These are phyloP conservation scores for Aspergillus transmontanensis DNA, from an alignment of 2,329 filamentous ascomycete genomes.

Conservation along the genomic window DNA sequence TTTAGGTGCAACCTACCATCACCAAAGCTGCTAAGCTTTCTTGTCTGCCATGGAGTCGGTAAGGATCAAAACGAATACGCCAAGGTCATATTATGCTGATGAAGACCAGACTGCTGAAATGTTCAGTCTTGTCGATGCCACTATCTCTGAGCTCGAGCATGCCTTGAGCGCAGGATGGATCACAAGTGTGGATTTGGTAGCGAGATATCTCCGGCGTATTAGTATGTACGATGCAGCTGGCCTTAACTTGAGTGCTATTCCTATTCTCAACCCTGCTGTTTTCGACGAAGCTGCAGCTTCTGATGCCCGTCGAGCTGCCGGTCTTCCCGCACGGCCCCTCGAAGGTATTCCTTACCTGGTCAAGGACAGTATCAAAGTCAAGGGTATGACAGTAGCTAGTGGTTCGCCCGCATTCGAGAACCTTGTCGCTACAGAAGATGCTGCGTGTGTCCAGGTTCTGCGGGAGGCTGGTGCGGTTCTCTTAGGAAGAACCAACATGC, in stretches of 20 bases:
- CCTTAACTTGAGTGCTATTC: slow-evolving; percentile 50
- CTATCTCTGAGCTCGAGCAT: slow-evolving; percentile 47
- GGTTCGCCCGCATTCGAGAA: slow-evolving; percentile 59
- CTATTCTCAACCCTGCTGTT: slow-evolving; percentile 50
- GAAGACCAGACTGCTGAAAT: slow-evolving; percentile 1
- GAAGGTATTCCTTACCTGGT: slow-evolving; percentile 62
- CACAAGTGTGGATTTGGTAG: slow-evolving; percentile 50
- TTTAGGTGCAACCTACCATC: not conserved
- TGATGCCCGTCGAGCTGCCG: slow-evolving; percentile 47
- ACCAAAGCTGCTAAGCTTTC: not conserved
- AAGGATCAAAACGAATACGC: not conserved
- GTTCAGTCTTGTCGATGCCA: slow-evolving; percentile 50
- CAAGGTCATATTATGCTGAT: not conserved
- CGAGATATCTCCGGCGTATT: slow-evolving; percentile 52
- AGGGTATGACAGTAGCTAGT: slow-evolving; percentile 55
- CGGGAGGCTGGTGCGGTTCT: slow-evolving; percentile 54
- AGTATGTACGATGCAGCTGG: slow-evolving; percentile 49
- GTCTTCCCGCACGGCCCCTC: slow-evolving; percentile 41
- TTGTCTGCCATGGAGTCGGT: not conserved
- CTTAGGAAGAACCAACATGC: slow-evolving; percentile 62
- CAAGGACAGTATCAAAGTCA: slow-evolving; percentile 61
- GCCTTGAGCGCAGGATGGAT: slow-evolving; percentile 45
- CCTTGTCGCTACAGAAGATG: slow-evolving; percentile 55
- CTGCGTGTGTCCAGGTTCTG: slow-evolving; percentile 52
- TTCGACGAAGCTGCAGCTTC: slow-evolving; percentile 53